Base-by-base conservation (phyloP, 202 grass and related monocot species). In the Zizania palustris region DNA sequence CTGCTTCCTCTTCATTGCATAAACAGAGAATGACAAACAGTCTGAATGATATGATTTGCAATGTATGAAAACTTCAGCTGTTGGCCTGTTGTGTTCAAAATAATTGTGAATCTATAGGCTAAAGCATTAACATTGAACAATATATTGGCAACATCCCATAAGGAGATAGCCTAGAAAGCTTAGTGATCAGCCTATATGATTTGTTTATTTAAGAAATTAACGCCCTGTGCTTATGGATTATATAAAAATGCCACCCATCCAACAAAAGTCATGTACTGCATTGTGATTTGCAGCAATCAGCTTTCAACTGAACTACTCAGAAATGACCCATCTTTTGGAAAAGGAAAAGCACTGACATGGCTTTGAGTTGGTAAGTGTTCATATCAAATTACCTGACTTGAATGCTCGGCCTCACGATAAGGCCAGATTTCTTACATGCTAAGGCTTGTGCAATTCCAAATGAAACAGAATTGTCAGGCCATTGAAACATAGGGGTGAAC, bases 401-500 rank as follows among this genome's bases (percentile, higher is more conserved):
- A 73, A 92, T 73, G 15, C 79, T 86, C 21, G 93, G 93, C 73
- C 82, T 82, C 69, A 84, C 81, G 76, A 96, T 85, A 77, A 96
- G 82, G 57, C 76, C 85, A 72, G 75, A 87, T 66, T 69, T 85
- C 71, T 90, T 86, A 86, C 89, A 96, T 40, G 82, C 86, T 85
- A 84, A 22, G 3, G 78, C 86, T 86, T 88, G 87, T 43, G 76
- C 71, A 41, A 82, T 72, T 88, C 68, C 93, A 64, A 96, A 44
- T 70, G 93, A 96, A 76, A 96, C 59, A 7, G 93, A 96, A 70
- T 92, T 96, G 49, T 92, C 93, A 82, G 89, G 93, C 89, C 76
- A 86, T 44, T 83, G 89, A 77, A 92, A 79, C 39, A 80, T 78
- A 53, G 93, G 89, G 42, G 84, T 86, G 64, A 96, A 82, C 74